Evolutionary conservation across 768 basidiomycete genomes (phyloP).

Genomic region (Sarcomyxa edulis): DNA sequence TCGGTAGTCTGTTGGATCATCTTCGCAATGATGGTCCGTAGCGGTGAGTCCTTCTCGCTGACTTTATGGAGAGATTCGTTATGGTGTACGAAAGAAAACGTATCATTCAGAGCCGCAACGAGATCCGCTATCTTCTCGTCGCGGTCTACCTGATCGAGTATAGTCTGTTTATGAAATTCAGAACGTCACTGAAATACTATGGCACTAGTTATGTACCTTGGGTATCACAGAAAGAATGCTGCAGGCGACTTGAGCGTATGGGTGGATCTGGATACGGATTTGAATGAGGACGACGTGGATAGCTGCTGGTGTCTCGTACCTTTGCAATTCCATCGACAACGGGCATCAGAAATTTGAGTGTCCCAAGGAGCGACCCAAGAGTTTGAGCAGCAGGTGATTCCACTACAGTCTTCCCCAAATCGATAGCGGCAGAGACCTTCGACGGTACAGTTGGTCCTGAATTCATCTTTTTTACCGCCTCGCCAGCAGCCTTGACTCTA

Average conservation of each 20-base stretch:
- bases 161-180: slow-evolving; percentile 2
- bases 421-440: too few relatives aligned
- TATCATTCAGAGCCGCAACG: background rate
- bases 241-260: slow-evolving; percentile 6
- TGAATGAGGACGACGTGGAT: too few relatives aligned
- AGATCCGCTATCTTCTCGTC: slow-evolving; percentile 1
- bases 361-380: too few relatives aligned
- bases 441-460: too few relatives aligned
- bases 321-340: background rate
- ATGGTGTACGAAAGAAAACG: slow-evolving; percentile 1
- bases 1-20: slow-evolving; percentile 20
- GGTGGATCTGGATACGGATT: slow-evolving; percentile 2
- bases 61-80: slow-evolving; percentile 3
- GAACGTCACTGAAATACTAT: background rate
- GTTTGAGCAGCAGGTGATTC: too few relatives aligned
- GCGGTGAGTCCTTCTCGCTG: slow-evolving; percentile 9
- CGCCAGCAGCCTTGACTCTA: too few relatives aligned
- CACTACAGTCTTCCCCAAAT: too few relatives aligned
- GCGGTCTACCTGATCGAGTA: slow-evolving; percentile 2
- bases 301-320: too few relatives aligned
- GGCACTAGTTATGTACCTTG: background rate
- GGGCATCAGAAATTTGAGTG: too few relatives aligned
- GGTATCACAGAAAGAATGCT: background rate
- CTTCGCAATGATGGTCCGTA: slow-evolving; percentile 13
- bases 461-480: too few relatives aligned